Conservation (phyloP, 352 stramenopile species). For the Albugo candida region DNA sequence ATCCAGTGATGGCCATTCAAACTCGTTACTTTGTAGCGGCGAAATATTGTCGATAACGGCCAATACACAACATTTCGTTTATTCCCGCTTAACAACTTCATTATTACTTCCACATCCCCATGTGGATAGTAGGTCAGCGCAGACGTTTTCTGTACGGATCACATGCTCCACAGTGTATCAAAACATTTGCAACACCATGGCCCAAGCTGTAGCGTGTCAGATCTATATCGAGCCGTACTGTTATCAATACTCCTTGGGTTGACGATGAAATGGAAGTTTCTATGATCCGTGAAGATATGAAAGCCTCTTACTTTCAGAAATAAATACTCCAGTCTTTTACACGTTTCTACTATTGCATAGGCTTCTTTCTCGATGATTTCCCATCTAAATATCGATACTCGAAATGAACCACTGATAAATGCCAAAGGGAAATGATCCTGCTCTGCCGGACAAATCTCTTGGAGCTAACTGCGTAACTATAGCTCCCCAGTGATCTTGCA, state of each 20-base stretch:
- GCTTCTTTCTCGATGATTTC: too few relatives aligned
- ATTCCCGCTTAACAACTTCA: too few relatives aligned
- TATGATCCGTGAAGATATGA: too few relatives aligned
- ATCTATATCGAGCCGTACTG: conserved; percentile 7
- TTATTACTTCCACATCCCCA: too few relatives aligned
- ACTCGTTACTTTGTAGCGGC: conserved; percentile 1
- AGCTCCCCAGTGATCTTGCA: conserved; percentile 11
- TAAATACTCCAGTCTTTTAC: conserved; percentile 10
- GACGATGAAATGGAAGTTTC: conserved; percentile 13
- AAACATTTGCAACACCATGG: conserved; percentile 7
- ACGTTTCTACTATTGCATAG: conserved; percentile 11
- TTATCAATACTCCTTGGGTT: conserved; percentile 1
- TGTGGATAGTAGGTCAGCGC: conserved; percentile 12
- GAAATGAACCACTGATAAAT: conserved; percentile 6
- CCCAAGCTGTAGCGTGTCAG: conserved; percentile 14
- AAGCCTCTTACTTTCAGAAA: conserved; percentile 5
- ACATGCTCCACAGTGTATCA: conserved; percentile 12
- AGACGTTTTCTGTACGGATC: conserved; percentile 11
- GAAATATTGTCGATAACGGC: conserved; percentile 3
- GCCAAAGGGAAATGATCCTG: conserved; percentile 10
- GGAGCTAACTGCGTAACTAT: too few relatives aligned
- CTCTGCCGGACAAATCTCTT: neutral
- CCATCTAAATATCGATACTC: conserved; percentile 2
- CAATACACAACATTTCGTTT: too few relatives aligned
- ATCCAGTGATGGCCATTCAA: conserved; percentile 6